Evolutionary conservation across 768 basidiomycete species (phyloP), one percentile per base, ranked within the genome.

Genomic region (Amanita brunnescens): DNA sequence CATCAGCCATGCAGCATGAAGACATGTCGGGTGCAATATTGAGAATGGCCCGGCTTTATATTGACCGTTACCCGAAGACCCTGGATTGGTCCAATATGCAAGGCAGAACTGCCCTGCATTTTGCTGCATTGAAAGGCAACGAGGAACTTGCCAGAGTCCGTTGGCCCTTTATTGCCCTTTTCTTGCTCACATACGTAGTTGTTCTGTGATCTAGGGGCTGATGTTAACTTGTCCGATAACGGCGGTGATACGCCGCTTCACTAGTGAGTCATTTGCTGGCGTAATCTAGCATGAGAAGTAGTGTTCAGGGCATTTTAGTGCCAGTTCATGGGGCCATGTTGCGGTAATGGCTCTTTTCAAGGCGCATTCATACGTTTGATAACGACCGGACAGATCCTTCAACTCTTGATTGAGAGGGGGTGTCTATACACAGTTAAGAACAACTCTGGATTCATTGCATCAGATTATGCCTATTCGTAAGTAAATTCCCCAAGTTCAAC

Each of bases 191-290:
- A 24, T 47, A 39, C 51, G 26, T 59, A 92, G 91, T 91, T 93
- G 83, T 72, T 95, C 38, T 91, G 87, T 64, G 91, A 95, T 68
- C 69, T 92, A 16, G 90, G 84, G 5, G 94, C 93, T 23, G 94
- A 96, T 67, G 76, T 86, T 57, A 87, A 96, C 67, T 68, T 97
- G 46, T 75, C 92, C 9, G 94, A 97, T 70, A 82, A 91, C 55
- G 81, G 87, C 68, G 94, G 94, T 41, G 95, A 96, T 59, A 90
- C 91, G 1, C 83, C 94, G 29, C 69, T 97, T 49, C 94, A 97
- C 66, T 93, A 93, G 91, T 94, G 63, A 68, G 89, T 71, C 29
- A 45, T 51, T 30, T 26, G 47, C 46, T 10, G 3, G 29, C 55
- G 16, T 23, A 8, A 14, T 38, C 54, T 18, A 44, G 30, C 39